Conservation (phyloP, 1,284 basidiomycete genomes). For the Agroathelia rolfsii region DNA sequence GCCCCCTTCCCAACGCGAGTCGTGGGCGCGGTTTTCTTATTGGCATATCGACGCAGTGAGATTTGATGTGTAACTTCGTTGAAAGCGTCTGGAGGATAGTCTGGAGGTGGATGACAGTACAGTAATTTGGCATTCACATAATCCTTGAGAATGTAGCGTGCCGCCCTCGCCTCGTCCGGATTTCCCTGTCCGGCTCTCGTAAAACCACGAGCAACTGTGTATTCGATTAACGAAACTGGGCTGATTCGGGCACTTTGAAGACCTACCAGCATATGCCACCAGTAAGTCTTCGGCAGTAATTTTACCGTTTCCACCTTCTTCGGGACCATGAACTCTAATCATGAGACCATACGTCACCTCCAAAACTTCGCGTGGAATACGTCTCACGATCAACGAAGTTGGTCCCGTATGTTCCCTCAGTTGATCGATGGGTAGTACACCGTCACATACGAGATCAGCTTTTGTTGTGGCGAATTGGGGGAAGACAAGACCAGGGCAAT, state of each 20-base stretch:
- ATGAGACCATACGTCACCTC: constrained; percentile 85
- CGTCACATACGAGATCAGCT: constrained; percentile 93
- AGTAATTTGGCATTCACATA: constrained; percentile 94
- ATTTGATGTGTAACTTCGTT: constrained; percentile 67
- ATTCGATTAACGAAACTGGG: constrained; percentile 10
- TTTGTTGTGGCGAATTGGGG: constrained; percentile 96
- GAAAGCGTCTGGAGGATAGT: constrained; percentile 59
- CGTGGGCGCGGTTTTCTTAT: constrained; percentile 77
- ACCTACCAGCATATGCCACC: constrained; percentile 84
- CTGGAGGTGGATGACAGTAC: constrained; percentile 84
- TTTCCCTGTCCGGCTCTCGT: constrained; percentile 92
- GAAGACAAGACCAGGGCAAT: constrained; percentile 98
- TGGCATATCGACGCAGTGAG: constrained; percentile 46
- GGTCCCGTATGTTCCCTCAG: constrained; percentile 93
- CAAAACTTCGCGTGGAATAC: constrained; percentile 80
- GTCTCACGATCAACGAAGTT: constrained; percentile 66
- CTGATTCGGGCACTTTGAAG: constrained; percentile 2
- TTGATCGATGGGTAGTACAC: constrained; percentile 96
- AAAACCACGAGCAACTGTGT: constrained; percentile 84
- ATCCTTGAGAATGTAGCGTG: constrained; percentile 92
- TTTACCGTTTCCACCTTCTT: constrained; percentile 81
- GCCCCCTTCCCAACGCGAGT: constrained; percentile 78
- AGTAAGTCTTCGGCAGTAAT: constrained; percentile 81
- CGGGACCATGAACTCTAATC: constrained; percentile 57
- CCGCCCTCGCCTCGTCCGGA: constrained; percentile 92